Base-by-base conservation (phyloP, 306 rosid genomes). In the Cotoneaster glaucophyllus region DNA sequence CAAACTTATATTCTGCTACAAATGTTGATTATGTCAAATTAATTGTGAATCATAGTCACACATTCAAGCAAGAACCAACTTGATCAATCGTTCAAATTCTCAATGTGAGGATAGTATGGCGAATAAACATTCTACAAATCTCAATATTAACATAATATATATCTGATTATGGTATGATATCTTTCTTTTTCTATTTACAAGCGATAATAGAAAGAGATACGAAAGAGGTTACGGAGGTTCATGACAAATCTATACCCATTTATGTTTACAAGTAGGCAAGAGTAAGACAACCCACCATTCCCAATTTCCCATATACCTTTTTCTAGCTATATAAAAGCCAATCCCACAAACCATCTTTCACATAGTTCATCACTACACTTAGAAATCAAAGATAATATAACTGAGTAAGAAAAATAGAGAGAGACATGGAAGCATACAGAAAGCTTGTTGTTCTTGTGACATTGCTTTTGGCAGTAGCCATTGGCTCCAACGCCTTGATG, bases 341-440 rank as follows among this genome's bases (percentile, higher is more conserved):
- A 61, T 26, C 10, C 66, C 75, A 71, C 32, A 54, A 2, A 2
- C 25, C 75, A 54, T 14, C 64, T 53, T 4, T 37, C 29, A 56
- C 65, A 12, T 14, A 14, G 22, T 71, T 45, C 64, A 69, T 3
- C 54, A 69, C 2, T 19, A 18, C 41, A 18, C 6, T 14, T 5
- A n/a, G 11, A 39, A 18, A 71, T 29, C 48, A 37, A 15, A 28
- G 41, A 31, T 18, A 28, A 8, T n/a, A 32, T 22, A 22, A 19
- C 12, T 11, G 28, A 68, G 4, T 17, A 11, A 74, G n/a, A 34
- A 45, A 14, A 3, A 44, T 43, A 17, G 24, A 43, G 8, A 25
- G n/a, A 11, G 53, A 75, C 57, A 75, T 75, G 80, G 80, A 65
- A 62, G 66, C 68, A 65, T 43, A 53, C 62, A 75, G 64, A 32